Conservation (phyloP, 164 flowering plant genomes). For the grape (Vitis vinifera) region DNA sequence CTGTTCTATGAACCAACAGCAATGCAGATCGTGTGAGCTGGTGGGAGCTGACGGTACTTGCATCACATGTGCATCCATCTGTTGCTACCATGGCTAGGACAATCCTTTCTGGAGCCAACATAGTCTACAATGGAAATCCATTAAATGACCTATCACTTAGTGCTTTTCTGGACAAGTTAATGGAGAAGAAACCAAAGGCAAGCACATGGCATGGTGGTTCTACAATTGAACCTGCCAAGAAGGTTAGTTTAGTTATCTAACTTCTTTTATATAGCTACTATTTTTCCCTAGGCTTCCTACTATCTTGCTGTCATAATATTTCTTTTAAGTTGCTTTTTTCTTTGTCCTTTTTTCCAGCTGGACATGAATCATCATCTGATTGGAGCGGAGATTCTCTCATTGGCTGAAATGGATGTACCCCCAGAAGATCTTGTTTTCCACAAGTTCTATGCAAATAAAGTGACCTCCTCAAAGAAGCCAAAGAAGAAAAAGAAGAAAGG, state of each 20-base stretch:
- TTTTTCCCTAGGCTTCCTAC: too few species aligned
- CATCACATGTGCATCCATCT: constrained; percentile 92
- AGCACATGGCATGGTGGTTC: constrained; percentile 96
- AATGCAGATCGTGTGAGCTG: constrained; percentile 88
- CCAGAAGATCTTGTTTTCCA: constrained; percentile 96
- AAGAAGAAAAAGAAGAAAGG: constrained; percentile 79
- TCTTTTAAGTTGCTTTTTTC: background rate
- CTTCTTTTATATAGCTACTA: background rate
- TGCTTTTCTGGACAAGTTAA: constrained; percentile 94
- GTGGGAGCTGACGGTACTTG: constrained; percentile 94
- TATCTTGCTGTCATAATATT: too few species aligned
- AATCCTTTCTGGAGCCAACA: constrained; percentile 83
- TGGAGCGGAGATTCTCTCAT: constrained; percentile 78
- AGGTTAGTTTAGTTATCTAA: constrained; percentile 44
- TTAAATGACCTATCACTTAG: constrained; percentile 75
- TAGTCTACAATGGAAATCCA: constrained; percentile 93
- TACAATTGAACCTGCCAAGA: constrained; percentile 89
- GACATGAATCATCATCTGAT: constrained; percentile 66
- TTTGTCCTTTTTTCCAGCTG: constrained; percentile 45
- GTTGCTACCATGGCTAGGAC: constrained; percentile 94
- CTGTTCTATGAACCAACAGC: constrained; percentile 34
- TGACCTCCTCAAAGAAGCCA: constrained; percentile 60
- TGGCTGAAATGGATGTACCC: constrained; percentile 85
- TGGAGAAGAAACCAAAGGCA: constrained; percentile 95
- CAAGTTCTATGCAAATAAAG: constrained; percentile 82